Conservation (phyloP, 495 filamentous ascomycete genomes). For the Clohesyomyces aquaticus region DNA sequence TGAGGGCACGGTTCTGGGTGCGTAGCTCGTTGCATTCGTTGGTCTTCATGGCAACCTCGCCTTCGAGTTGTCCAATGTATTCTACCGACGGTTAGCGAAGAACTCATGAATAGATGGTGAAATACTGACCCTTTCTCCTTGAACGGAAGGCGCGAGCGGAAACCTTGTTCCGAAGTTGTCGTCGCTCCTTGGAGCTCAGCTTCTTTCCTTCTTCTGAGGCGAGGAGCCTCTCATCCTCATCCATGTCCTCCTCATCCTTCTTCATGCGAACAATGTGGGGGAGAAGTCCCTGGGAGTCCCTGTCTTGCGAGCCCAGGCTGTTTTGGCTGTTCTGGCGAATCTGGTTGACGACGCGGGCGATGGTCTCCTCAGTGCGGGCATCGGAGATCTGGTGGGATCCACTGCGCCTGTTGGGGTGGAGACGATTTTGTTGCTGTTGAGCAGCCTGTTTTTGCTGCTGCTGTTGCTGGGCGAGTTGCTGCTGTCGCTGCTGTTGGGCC, state of each 20-base stretch:
- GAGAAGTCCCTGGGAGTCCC: constrained; percentile 49
- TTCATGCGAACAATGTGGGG: constrained; percentile 61
- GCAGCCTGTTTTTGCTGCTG: constrained; percentile 55
- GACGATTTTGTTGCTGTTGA: constrained; percentile 38
- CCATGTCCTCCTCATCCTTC: constrained; percentile 98
- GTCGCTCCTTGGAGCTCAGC: constrained; percentile 88
- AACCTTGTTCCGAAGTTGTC: constrained; percentile 96
- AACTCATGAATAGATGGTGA: constrained; percentile 10
- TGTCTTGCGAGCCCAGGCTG: constrained; percentile 52
- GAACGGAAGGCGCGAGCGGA: constrained; percentile 96
- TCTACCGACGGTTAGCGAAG: constrained; percentile 66
- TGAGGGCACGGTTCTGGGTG: constrained; percentile 70
- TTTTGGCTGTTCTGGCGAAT: constrained; percentile 73
- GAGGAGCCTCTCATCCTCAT: constrained; percentile 91
- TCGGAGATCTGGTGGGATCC: constrained; percentile 25
- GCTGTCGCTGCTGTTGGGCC: constrained; percentile 66
- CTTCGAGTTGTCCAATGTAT: constrained; percentile 92
- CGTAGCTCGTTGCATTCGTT: constrained; percentile 59
- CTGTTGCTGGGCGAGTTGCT: constrained; percentile 64
- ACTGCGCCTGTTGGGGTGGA: constrained; percentile 28
- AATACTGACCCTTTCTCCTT: constrained; percentile 82
- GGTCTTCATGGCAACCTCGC: constrained; percentile 64
- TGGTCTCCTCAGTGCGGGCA: constrained; percentile 69
- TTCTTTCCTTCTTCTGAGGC: constrained; percentile 98
- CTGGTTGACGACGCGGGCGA: constrained; percentile 79